Conservation (phyloP, 805 yeast genomes). For the Wickerhamiella allomyrinae region DNA sequence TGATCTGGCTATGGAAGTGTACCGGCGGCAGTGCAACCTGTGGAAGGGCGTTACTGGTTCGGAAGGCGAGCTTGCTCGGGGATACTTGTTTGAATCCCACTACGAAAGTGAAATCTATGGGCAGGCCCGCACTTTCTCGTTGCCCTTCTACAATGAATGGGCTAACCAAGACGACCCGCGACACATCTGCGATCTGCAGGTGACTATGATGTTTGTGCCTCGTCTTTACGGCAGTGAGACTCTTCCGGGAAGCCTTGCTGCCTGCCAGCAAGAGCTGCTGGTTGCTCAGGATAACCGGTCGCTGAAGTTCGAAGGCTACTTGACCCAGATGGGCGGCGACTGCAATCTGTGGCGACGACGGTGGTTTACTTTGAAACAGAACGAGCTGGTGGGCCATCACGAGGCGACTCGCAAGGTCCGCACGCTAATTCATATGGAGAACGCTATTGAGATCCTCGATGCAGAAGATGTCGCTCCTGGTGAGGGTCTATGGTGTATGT, state of each 20-base stretch:
- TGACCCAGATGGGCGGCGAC: slow-evolving; percentile 91
- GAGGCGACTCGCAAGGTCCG: slow-evolving; percentile 56
- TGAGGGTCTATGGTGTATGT: slow-evolving; percentile 40
- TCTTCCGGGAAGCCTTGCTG: slow-evolving; percentile 44
- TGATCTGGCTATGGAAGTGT: slow-evolving; percentile 12
- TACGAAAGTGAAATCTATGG: slow-evolving; percentile 45
- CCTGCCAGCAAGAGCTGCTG: slow-evolving; percentile 21
- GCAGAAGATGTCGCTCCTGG: slow-evolving; percentile 21
- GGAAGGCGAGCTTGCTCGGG: slow-evolving; percentile 82
- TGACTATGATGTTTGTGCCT: slow-evolving; percentile 54
- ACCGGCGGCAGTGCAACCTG: slow-evolving; percentile 24
- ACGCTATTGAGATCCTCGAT: slow-evolving; percentile 41
- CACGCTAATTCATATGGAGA: slow-evolving; percentile 60
- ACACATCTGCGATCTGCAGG: slow-evolving; percentile 49
- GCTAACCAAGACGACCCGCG: slow-evolving; percentile 37
- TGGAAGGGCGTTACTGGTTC: slow-evolving; percentile 53
- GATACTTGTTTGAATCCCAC: slow-evolving; percentile 48
- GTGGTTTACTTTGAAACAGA: slow-evolving; percentile 56
- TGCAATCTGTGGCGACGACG: slow-evolving; percentile 66
- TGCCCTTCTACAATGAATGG: slow-evolving; percentile 78
- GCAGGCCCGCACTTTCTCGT: slow-evolving; percentile 33
- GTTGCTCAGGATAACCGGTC: slow-evolving; percentile 22
- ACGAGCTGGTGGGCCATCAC: slow-evolving; percentile 60
- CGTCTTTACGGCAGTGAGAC: slow-evolving; percentile 36
- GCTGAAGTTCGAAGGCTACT: slow-evolving; percentile 42